Base-by-base conservation (phyloP, 805 yeast species). In the Yamadazyma philogaea region DNA sequence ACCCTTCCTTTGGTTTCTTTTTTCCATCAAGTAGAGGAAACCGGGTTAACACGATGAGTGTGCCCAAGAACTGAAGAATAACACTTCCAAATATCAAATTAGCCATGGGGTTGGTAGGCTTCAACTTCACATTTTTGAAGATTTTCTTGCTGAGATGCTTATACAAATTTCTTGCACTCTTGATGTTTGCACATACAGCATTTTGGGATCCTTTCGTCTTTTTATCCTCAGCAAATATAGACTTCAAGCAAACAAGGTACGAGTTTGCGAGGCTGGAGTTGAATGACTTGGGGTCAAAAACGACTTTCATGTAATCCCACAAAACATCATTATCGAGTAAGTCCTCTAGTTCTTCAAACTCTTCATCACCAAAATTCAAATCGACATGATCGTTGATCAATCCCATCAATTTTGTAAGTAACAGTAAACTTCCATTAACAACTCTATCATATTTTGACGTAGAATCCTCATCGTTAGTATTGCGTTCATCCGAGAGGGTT, bases 401-500 rank as follows among this genome's bases (percentile, higher is more conserved):
- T 2, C 37, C 38, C 10, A 66, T 48, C 20, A 66, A 11, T 34
- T 60, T 66, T 15, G 61, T 65, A n/a, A 82, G 53, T 59, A 83
- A 62, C 34, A 63, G 63, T 6, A 85, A 50, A 1, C 81, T 63
- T 6, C 80, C 66, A 28, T 72, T 69, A 12, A 79, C 54, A 2
- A 82, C 71, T 44, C 95, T 66, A 21, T 71, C 68, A 54, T 80
- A 86, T 56, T 86, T 87, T 15, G 79, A 62, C 21, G 68, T 67
- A 0, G 86, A 74, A 46, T 88, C 95, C 34, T 81, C 86, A 37
- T 74, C 74, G 3, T 79, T 73, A 15, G 81, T 75, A 51, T 78
- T 80, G 42, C 96, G 69, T 54, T 82, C 84, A 53, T 90, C 96
- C 1, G 90, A 80, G 16, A 90, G 60, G 0, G 88, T 75, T 12